Evolutionary conservation across 73 alveolate genomes (phyloP).

Genomic region (Paramecium pentaurelia): DNA sequence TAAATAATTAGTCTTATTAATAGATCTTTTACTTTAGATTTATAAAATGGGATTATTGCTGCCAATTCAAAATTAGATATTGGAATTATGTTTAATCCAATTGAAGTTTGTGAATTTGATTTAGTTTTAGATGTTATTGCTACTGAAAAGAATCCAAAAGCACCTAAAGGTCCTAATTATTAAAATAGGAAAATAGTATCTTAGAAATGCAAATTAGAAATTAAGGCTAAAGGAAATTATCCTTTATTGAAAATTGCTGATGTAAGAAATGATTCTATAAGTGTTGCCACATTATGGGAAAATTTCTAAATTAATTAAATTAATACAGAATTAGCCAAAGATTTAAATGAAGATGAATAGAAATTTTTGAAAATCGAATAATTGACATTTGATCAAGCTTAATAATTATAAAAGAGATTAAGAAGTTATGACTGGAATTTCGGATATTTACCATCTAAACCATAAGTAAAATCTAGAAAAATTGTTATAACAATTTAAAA

Average conservation of each 20-base stretch:
- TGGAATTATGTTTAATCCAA: constrained; percentile 92
- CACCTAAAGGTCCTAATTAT: constrained; percentile 64
- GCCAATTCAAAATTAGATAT: constrained; percentile 93
- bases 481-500: constrained; percentile 91
- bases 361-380: constrained; percentile 76
- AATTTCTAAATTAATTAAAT: constrained; percentile 85
- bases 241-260: constrained; percentile 94
- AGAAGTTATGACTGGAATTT: constrained; percentile 85
- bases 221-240: constrained; percentile 95
- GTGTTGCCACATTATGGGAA: constrained; percentile 95
- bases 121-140: constrained; percentile 88
- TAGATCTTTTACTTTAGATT: constrained; percentile 85
- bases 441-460: constrained; percentile 84
- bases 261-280: constrained; percentile 89
- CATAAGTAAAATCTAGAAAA: constrained; percentile 81
- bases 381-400: constrained; percentile 45
- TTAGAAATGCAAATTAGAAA: constrained; percentile 70
- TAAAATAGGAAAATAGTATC: constrained; percentile 71
- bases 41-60: constrained; percentile 91
- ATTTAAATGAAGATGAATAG: constrained; percentile 87
- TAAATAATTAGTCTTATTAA: constrained; percentile 63
- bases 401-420: constrained; percentile 62
- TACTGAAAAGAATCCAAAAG: constrained; percentile 84
- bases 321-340: constrained; percentile 88
- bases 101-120: constrained; percentile 83